These are phyloP conservation scores for Rostrohypoxylon terebratum DNA, from an alignment of 495 filamentous ascomycete species.

Conservation along the genomic window DNA sequence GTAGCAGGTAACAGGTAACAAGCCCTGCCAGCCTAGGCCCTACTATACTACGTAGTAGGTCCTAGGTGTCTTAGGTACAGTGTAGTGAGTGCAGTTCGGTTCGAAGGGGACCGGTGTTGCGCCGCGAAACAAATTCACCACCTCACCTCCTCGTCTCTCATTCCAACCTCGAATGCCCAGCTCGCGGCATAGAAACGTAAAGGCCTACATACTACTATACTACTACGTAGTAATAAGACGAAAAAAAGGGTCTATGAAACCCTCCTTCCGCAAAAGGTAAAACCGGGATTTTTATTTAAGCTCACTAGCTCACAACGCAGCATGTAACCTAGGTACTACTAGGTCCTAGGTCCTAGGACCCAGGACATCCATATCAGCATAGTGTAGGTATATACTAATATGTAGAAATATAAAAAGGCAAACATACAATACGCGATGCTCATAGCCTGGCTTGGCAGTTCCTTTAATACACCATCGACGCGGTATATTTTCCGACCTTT, in stretches of 20 bases:
- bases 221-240: too few relatives aligned
- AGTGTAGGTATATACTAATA: too few relatives aligned
- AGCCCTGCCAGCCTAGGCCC: not conserved
- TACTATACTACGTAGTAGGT: too few relatives aligned
- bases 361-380: not conserved
- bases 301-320: slow-evolving; percentile 5
- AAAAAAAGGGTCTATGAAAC: not conserved
- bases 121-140: not conserved
- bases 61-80: too few relatives aligned
- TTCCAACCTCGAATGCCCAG: not conserved
- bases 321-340: slow-evolving; percentile 2
- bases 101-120: not conserved
- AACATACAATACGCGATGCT: not conserved
- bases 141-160: not conserved
- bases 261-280: slow-evolving; percentile 36
- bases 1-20: slow-evolving; percentile 6
- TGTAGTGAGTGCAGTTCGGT: not conserved
- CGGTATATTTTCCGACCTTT: slow-evolving; percentile 3
- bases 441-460: not conserved
- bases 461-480: not conserved
- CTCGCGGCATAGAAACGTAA: not conserved
- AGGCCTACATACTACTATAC: too few relatives aligned
- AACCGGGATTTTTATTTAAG: slow-evolving; percentile 26
- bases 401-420: not conserved
- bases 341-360: too few relatives aligned